phyloP scores from a whole-genome alignment of 805 yeast genomes.

The Zygosaccharomyces bisporus region DNA sequence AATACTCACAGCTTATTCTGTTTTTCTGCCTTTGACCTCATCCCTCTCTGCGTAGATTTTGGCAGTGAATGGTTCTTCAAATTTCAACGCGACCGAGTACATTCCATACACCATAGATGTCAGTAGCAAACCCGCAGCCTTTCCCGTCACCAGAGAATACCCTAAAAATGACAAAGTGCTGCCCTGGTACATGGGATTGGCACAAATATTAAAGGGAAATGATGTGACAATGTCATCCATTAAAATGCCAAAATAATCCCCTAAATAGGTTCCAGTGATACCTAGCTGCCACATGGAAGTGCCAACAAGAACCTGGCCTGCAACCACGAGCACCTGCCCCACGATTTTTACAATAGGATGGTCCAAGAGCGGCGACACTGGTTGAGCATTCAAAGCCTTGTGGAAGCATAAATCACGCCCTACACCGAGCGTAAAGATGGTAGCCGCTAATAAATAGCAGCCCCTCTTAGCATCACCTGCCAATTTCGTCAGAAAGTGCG shows the following conservation, averaged over 20 bases:
- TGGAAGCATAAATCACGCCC: conserved; percentile 74
- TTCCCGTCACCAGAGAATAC: conserved; percentile 80
- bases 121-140: conserved; percentile 81
- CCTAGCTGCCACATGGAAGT: conserved; percentile 91
- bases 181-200: conserved; percentile 97
- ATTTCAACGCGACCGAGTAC: conserved; percentile 78
- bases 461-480: conserved; percentile 68
- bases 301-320: conserved; percentile 78
- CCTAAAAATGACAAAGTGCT: conserved; percentile 87
- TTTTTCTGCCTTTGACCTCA: conserved; percentile 26
- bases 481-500: conserved; percentile 69
- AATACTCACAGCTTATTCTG: conserved; percentile 5
- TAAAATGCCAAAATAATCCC: conserved; percentile 95
- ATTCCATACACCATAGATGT: conserved; percentile 69
- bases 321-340: conserved; percentile 53
- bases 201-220: conserved; percentile 87
- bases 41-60: conserved; percentile 78
- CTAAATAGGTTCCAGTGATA: conserved; percentile 92
- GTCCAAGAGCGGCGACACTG: conserved; percentile 53
- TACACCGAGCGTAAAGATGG: conserved; percentile 83
- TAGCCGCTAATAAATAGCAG: conserved; percentile 76
- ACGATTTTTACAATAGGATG: conserved; percentile 41
- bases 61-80: conserved; percentile 97
- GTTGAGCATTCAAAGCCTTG: conserved; percentile 67
- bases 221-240: conserved; percentile 86